Evolutionary conservation across 345 rosid species (phyloP).

Genomic region (Eutrema yunnanense): DNA sequence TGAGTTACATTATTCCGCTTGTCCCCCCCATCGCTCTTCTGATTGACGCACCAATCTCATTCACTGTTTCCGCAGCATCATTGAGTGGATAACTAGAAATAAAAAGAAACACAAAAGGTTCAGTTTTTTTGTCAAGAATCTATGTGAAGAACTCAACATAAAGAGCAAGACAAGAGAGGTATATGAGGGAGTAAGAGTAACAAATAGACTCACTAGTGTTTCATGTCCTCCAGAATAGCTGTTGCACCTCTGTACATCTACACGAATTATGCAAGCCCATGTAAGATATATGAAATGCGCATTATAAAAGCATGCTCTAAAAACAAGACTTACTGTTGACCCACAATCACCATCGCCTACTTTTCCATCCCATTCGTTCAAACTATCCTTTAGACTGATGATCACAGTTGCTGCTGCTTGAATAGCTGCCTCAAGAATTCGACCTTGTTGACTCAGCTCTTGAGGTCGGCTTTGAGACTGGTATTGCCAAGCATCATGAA

Average conservation of each 20-base stretch:
- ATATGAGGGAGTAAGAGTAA: not conserved
- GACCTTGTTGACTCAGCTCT: conserved; percentile 64
- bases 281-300: conserved; percentile 9
- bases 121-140: not conserved
- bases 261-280: conserved; percentile 19
- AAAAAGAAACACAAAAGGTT: conserved; percentile 4
- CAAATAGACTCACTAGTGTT: conserved; percentile 51
- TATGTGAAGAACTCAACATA: conserved; percentile 10
- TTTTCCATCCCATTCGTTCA: conserved; percentile 95
- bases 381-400: conserved; percentile 52
- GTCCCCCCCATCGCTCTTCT: conserved; percentile 96
- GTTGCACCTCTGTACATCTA: conserved; percentile 87
- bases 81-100: conserved; percentile 82
- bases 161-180: not conserved
- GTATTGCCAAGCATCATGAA: conserved; percentile 20
- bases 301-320: not conserved
- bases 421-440: conserved; percentile 68
- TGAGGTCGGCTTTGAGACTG: conserved; percentile 61
- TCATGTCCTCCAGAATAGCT: conserved; percentile 83
- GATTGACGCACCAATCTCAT: conserved; percentile 79
- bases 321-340: conserved; percentile 64
- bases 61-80: conserved; percentile 83
- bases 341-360: conserved; percentile 99
- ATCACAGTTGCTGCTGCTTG: conserved; percentile 77
- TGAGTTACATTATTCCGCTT: conserved; percentile 77